Conservation (phyloP, 306 rosid species). For the Cucurbita argyrosperma region DNA sequence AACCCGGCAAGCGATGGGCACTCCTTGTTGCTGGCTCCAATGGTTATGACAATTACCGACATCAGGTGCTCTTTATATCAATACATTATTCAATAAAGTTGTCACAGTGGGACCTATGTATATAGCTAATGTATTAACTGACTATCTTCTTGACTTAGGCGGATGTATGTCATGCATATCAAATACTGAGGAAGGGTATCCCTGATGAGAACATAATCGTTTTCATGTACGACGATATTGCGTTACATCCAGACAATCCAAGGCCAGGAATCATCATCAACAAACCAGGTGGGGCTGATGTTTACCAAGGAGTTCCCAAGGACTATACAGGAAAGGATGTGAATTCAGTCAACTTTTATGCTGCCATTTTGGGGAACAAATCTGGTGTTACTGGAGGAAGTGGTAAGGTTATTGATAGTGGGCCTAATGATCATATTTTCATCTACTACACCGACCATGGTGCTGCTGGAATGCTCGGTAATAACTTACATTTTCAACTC, state of each 20-base stretch:
- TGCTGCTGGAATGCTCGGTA: constrained; percentile 22
- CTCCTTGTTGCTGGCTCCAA: background rate
- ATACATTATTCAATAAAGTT: too few relatives aligned
- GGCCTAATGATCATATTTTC: constrained; percentile 43
- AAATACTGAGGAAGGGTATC: constrained; percentile 30
- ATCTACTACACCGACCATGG: constrained; percentile 58
- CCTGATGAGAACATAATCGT: constrained; percentile 35
- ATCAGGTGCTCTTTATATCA: background rate
- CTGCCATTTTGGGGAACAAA: constrained; percentile 42
- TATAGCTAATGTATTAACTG: too few relatives aligned
- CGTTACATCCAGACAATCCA: constrained; percentile 16
- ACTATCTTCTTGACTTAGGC: constrained; percentile 11
- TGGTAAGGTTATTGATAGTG: constrained; percentile 48
- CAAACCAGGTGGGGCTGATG: constrained; percentile 26
- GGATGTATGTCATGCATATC: constrained; percentile 47
- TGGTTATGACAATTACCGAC: background rate
- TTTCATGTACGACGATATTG: constrained; percentile 51
- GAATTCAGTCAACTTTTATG: constrained; percentile 24
- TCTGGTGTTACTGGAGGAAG: constrained; percentile 44
- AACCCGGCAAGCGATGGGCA: constrained; percentile 10
- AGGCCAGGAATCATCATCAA: constrained; percentile 39
- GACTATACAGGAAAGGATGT: constrained; percentile 29
- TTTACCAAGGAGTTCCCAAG: constrained; percentile 43
- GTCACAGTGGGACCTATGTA: too few relatives aligned
- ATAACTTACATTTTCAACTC: background rate